Conservation (phyloP, 225 moss, liverwort and hornwort genomes). For the Physcomitrium patens region DNA sequence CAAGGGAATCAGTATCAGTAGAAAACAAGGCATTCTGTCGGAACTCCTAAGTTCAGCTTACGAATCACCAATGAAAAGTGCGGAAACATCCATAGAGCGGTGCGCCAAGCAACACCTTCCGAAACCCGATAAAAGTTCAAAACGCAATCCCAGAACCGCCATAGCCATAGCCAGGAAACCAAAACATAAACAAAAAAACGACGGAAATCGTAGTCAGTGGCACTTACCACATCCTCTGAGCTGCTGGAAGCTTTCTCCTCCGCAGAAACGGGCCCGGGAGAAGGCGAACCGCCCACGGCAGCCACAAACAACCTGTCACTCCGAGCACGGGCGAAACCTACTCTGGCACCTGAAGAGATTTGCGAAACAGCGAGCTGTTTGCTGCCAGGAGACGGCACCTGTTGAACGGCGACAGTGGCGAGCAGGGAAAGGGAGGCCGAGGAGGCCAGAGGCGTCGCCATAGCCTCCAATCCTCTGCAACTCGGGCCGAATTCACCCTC, state of each 20-base stretch:
- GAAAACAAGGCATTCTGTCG: background rate
- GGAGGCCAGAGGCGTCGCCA: constrained; percentile 38
- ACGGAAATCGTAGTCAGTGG: background rate
- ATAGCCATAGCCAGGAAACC: background rate
- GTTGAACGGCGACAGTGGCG: background rate
- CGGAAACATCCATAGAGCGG: background rate
- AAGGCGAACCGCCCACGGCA: constrained; percentile 9
- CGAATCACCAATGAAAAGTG: background rate
- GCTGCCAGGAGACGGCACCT: background rate
- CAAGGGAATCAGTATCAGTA: background rate
- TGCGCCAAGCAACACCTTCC: background rate
- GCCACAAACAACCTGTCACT: background rate
- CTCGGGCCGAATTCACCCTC: background rate
- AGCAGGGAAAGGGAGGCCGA: constrained; percentile 21
- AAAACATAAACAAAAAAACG: background rate
- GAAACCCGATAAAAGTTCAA: background rate
- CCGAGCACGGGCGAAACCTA: background rate
- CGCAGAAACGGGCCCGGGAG: constrained; percentile 38
- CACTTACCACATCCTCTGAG: constrained; percentile 42
- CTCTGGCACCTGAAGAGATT: background rate
- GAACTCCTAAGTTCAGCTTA: background rate
- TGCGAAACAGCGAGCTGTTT: constrained; percentile 1
- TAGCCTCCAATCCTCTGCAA: constrained; percentile 14
- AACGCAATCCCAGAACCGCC: background rate
- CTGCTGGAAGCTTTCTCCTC: constrained; percentile 40